Percentiles rank a stretch among this genome's conserved stretches.
These are phyloP conservation scores for Parachaetomium inaequale DNA, from an alignment of 495 filamentous ascomycete species.

Conservation along the genomic window DNA sequence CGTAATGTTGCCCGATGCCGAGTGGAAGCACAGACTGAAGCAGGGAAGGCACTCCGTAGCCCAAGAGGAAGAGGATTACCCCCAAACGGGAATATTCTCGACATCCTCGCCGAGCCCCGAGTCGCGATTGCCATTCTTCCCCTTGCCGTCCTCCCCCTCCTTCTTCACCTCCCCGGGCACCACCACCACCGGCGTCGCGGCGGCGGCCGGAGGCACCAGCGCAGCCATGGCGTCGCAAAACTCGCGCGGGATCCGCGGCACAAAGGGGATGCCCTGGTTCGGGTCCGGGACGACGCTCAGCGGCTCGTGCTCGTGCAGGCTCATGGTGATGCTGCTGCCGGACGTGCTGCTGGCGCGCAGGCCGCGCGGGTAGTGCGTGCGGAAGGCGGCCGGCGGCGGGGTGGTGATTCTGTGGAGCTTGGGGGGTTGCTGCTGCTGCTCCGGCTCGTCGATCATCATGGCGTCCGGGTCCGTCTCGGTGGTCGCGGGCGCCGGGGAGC, in stretches of 20 bases:
- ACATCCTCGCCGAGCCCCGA: conserved; percentile 17
- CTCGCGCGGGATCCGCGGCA: conserved; percentile 28
- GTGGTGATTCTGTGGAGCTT: not conserved
- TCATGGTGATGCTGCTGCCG: not conserved
- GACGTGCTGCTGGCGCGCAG: conserved; percentile 8
- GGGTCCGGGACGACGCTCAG: conserved; percentile 34
- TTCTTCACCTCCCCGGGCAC: not conserved
- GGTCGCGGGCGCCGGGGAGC: not conserved
- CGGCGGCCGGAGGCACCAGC: not conserved
- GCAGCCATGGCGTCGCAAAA: conserved; percentile 12
- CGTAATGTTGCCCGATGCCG: not conserved
- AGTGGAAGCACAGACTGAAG: not conserved
- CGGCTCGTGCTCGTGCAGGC: conserved; percentile 12
- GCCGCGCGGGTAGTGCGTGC: conserved; percentile 8
- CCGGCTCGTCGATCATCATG: conserved; percentile 15
- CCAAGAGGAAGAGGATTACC: not conserved
- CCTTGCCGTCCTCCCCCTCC: not conserved
- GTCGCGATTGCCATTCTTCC: not conserved
- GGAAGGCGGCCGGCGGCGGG: conserved; percentile 5
- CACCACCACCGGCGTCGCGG: not conserved
- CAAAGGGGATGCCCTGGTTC: conserved; percentile 40
- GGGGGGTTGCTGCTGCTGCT: not conserved
- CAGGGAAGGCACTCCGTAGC: not conserved
- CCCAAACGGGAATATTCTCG: conserved; percentile 20
- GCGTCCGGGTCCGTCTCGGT: not conserved